phyloP scores from a whole-genome alignment of 495 filamentous ascomycete species.

The Evansstolkia leycettana region DNA sequence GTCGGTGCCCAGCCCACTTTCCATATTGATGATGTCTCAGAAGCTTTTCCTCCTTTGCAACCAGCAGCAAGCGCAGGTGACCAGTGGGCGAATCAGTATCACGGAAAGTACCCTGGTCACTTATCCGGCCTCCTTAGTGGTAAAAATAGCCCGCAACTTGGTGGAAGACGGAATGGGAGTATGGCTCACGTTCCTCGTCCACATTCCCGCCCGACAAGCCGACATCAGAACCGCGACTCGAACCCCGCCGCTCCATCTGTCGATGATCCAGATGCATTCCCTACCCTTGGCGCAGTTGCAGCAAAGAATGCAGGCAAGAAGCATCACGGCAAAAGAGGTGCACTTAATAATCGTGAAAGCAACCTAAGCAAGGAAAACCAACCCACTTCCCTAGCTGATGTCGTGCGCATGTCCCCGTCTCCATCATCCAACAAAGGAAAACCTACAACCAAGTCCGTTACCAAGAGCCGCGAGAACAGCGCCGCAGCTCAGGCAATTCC shows the following conservation, averaged over 20 bases:
- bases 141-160: constrained; percentile 20
- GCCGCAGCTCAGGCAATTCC: constrained; percentile 72
- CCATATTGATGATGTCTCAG: constrained; percentile 63
- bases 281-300: constrained; percentile 72
- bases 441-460: constrained; percentile 25
- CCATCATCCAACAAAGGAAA: constrained; percentile 45
- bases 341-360: constrained; percentile 48
- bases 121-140: constrained; percentile 14
- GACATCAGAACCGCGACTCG: constrained; percentile 60
- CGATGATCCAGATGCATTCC: constrained; percentile 94
- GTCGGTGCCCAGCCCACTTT: constrained; percentile 43
- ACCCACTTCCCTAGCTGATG: constrained; percentile 81
- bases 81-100: constrained; percentile 44
- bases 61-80: constrained; percentile 27
- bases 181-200: constrained; percentile 38
- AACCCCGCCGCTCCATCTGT: constrained; percentile 62
- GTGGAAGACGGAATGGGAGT: constrained; percentile 40
- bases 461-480: constrained; percentile 60
- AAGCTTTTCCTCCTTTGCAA: constrained; percentile 78
- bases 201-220: constrained; percentile 75
- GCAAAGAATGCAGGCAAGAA: constrained; percentile 67
- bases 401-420: constrained; percentile 86
- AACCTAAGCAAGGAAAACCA: constrained; percentile 45
- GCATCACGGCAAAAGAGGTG: constrained; percentile 78
- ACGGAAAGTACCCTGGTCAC: constrained; percentile 26